These are phyloP conservation scores for Heritiera fomes DNA, from an alignment of 345 rosid species.

Conservation along the genomic window DNA sequence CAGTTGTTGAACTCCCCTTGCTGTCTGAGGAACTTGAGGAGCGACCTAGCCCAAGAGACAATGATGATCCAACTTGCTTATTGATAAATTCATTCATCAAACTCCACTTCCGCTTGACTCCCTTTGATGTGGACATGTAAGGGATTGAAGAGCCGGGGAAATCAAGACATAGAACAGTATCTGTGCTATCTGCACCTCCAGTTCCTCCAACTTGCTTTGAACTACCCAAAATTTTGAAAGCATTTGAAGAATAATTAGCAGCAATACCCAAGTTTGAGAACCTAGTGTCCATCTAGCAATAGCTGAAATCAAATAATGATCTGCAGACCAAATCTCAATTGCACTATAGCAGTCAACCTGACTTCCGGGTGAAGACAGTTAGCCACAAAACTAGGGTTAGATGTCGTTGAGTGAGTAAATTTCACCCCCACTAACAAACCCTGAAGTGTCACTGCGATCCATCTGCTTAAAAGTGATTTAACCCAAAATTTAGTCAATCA, in stretches of 20 bases:
- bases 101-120: conserved; percentile 76
- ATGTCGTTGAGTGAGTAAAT: conserved; percentile 39
- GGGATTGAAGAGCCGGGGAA: conserved; percentile 54
- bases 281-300: conserved; percentile 57
- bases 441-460: conserved; percentile 88
- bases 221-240: conserved; percentile 51
- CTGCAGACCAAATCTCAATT: conserved; percentile 48
- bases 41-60: conserved; percentile 69
- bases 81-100: conserved; percentile 44
- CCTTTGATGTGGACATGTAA: conserved; percentile 41
- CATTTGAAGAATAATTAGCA: conserved; percentile 50
- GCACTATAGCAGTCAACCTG: conserved; percentile 46
- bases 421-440: conserved; percentile 93
- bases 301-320: conserved; percentile 30
- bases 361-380: conserved; percentile 54
- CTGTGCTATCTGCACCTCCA: conserved; percentile 38
- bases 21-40: conserved; percentile 85
- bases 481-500: conserved; percentile 34
- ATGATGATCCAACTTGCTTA: conserved; percentile 53
- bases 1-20: conserved; percentile 79
- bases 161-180: conserved; percentile 74
- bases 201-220: conserved; percentile 44
- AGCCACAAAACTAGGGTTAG: conserved; percentile 63
- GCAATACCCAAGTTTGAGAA: conserved; percentile 47
- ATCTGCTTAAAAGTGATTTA: conserved; percentile 38